A percentile compares a stretch with the other conserved stretches of the same genome.
Evolutionary conservation across 495 filamentous ascomycete species (phyloP).

Genomic region (Penicillium cosmopolitanum): DNA sequence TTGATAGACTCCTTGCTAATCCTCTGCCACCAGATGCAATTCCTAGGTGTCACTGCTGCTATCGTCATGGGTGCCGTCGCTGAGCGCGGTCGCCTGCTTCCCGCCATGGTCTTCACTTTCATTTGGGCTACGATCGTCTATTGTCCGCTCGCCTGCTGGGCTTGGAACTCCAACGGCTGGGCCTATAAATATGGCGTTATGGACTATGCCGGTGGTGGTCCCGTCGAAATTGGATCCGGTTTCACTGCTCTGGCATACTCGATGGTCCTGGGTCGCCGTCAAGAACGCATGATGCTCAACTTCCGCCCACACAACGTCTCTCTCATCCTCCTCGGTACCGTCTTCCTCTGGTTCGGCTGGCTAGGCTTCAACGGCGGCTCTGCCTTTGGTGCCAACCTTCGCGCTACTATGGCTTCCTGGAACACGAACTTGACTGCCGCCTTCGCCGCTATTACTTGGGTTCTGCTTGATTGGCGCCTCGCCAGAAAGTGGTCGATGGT

Average conservation of each 20-base stretch:
- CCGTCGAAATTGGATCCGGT: slow-evolving; percentile 96
- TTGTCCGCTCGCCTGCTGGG: slow-evolving; percentile 95
- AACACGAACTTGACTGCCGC: slow-evolving; percentile 92
- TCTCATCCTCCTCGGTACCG: slow-evolving; percentile 91
- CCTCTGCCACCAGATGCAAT: slow-evolving; percentile 77
- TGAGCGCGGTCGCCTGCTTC: slow-evolving; percentile 90
- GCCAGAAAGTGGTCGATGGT: slow-evolving; percentile 99
- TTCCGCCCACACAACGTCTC: slow-evolving; percentile 97
- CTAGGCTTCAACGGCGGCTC: slow-evolving; percentile 98
- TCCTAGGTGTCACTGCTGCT: slow-evolving; percentile 88
- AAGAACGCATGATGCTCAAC: slow-evolving; percentile 99
- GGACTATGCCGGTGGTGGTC: slow-evolving; percentile 96
- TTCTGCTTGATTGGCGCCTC: slow-evolving; percentile 89
- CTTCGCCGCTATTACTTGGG: slow-evolving; percentile 87
- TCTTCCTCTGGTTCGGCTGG: slow-evolving; percentile 98
- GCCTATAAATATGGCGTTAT: slow-evolving; percentile 88
- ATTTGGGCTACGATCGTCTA: slow-evolving; percentile 97
- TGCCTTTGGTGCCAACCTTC: slow-evolving; percentile 93
- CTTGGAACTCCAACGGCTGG: slow-evolving; percentile 94
- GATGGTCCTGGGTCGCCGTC: slow-evolving; percentile 90
- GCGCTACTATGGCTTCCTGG: slow-evolving; percentile 96
- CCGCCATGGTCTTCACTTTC: slow-evolving; percentile 94
- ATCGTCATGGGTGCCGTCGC: slow-evolving; percentile 92
- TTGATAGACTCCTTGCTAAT: slow-evolving; percentile 1
- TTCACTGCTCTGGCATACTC: slow-evolving; percentile 93